Base-by-base conservation (phyloP, 2,329 filamentous ascomycete genomes). In the Hymenoscyphus infarciens region DNA sequence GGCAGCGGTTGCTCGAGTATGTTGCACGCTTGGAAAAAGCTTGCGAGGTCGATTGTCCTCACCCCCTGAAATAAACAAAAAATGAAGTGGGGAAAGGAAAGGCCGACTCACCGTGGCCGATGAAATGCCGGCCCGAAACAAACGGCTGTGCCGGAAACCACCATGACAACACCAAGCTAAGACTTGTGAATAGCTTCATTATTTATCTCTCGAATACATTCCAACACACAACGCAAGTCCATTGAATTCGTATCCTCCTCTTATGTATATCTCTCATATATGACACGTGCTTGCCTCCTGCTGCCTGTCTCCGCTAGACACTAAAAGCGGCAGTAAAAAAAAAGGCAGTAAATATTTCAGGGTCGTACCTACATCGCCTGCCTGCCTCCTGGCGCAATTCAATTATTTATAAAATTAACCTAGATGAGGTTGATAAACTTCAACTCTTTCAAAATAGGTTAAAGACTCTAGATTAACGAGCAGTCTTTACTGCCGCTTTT, bases 11-110 rank as follows among this genome's bases (percentile, higher is more conserved):
- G n/a, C n/a, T n/a, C n/a, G n/a, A n/a, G n/a, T n/a, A 52, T 52
- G 45, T 13, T 22, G 10, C 19, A 52, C 25, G 45, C 45, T 52
- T 52, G 45, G 45, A 52, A 52, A 52, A 52, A 27, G 45, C 45
- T 52, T 52, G 45, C 25, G 45, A 52, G 45, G 45, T 19, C 15
- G 45, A 52, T 52, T 52, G 45, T 52, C 25, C 25, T 52, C 45
- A 13, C 19, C 45, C 45, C 19, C 25, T 52, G 45, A 52, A 38
- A 38, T 15, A 10, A 35, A 35, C 33, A 35, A 10, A 35, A 49
- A 49, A 49, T 19, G 39, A 19, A 45, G 42, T 49, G 45, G 45
- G 25, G 19, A 22, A 52, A 49, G 42, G n/a, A 19, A 22, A 22
- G 45, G 7, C 39, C 16, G 22, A 52, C 35, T 38, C 35, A 38